Evolutionary conservation across 305 asterid genomes (phyloP).

Genomic region (Vinca major): DNA sequence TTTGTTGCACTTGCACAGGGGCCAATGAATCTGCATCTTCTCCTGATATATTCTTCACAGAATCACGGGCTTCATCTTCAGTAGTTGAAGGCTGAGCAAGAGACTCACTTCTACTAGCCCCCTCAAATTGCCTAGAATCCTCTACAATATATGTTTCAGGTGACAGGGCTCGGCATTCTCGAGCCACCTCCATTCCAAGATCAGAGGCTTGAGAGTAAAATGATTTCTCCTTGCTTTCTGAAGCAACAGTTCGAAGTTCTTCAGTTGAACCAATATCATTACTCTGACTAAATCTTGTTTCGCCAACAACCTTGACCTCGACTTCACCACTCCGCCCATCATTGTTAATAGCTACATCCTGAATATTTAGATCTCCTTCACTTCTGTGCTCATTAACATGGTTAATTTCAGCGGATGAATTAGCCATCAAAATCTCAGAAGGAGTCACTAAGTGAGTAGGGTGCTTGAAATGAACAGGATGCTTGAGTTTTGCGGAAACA

Average conservation of each 20-base stretch:
- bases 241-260: conserved; percentile 39
- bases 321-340: conserved; percentile 46
- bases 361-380: conserved; percentile 45
- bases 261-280: conserved; percentile 39
- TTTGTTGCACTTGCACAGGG: conserved; percentile 34
- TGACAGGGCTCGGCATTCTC: conserved; percentile 48
- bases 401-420: conserved; percentile 52
- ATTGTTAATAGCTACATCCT: conserved; percentile 48
- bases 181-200: conserved; percentile 66
- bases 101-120: conserved; percentile 36
- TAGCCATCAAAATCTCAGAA: conserved; percentile 76
- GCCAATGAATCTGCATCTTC: conserved; percentile 36
- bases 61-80: conserved; percentile 35
- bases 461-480: conserved; percentile 63
- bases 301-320: conserved; percentile 66
- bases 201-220: conserved; percentile 86
- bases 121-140: conserved; percentile 55
- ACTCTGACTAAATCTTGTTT: conserved; percentile 44
- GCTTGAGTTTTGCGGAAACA: conserved; percentile 37
- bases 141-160: conserved; percentile 47
- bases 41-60: conserved; percentile 35
- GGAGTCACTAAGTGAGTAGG: conserved; percentile 95
- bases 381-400: conserved; percentile 42
- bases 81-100: conserved; percentile 32
- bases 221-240: conserved; percentile 56